Conservation (phyloP, 768 basidiomycete species). For the Suillus placidus region DNA sequence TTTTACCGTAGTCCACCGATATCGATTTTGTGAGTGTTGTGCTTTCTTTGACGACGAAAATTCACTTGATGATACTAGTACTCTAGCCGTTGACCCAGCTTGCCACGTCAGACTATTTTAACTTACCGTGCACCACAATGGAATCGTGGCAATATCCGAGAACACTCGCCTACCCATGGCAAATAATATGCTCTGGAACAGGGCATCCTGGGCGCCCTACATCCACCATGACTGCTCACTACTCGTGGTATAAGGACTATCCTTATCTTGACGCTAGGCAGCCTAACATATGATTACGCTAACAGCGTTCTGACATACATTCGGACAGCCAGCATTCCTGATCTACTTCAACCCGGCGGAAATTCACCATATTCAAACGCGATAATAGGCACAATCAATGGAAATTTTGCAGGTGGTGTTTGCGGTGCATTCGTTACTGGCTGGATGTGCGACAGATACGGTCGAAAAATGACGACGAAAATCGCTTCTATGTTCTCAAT, state of each 20-base stretch:
- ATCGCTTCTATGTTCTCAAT: background rate
- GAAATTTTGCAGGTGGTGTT: background rate
- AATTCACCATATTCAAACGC: background rate
- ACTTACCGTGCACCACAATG: background rate
- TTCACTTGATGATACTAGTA: background rate
- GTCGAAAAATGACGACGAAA: background rate
- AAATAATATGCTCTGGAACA: no score
- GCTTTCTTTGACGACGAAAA: background rate
- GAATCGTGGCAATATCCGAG: background rate
- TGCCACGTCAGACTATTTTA: background rate
- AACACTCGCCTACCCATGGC: background rate
- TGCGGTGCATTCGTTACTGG: background rate
- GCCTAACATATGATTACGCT: slow-evolving; percentile 3
- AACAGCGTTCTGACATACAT: background rate
- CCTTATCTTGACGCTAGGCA: background rate
- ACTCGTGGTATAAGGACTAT: background rate
- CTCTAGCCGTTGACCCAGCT: background rate
- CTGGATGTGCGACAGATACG: background rate
- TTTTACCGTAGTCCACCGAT: background rate
- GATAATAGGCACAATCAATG: background rate
- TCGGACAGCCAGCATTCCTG: background rate
- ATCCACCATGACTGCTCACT: background rate
- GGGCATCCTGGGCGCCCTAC: background rate
- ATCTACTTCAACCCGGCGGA: background rate
- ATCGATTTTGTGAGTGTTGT: background rate